Evolutionary conservation across 176 grass and related monocot species (phyloP), one percentile per base, ranked within the genome.

Genomic region (Secale cereale): DNA sequence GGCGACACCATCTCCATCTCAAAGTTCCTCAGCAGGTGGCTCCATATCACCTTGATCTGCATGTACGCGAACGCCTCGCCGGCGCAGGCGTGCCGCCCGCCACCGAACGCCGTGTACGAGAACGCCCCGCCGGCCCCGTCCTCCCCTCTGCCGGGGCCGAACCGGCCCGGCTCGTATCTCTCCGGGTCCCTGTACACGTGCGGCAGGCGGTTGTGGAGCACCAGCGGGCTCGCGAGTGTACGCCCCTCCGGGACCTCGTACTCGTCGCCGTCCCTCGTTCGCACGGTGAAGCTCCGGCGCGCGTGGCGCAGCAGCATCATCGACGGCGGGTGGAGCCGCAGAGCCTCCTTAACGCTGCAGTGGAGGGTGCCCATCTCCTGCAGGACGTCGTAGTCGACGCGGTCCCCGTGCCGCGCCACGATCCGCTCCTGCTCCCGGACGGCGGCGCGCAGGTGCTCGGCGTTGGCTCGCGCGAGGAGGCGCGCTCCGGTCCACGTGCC

Each of bases 51-150:
- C 92, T 94, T 97, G 67, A 92, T 91, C 64, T 97, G 83, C 66
- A 94, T 76, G 85, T 97, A 97, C 2, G 88, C 90, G 28, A 94
- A 97, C 0, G 90, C 88, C 86, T 97, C 94, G 3, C 94, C 90
- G 3, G 92, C 78, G 78, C 92, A 94, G 4, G 78, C 81, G 5
- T 94, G 94, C 78, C 92, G 52, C 1, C 94, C 94, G 10, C 81
- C 92, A 2, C 94, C 94, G 20, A 94, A 92, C 7, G 92, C 90
- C 70, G 82, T 77, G 84, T 92, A 93, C 3, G 88, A 85, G 25
- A 93, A 86, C 10, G 87, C 82, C 10, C 92, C 92, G 15, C 70
- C 88, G 15, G 85, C 78, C 61, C 56, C 87, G 65, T 94, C 90
- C 72, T 87, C 86, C 33, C 79, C 54, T 8, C 80, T 54, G 13